Evolutionary conservation across 2,329 filamentous ascomycete genomes (phyloP).

Genomic region (Rachicladosporium sp.): DNA sequence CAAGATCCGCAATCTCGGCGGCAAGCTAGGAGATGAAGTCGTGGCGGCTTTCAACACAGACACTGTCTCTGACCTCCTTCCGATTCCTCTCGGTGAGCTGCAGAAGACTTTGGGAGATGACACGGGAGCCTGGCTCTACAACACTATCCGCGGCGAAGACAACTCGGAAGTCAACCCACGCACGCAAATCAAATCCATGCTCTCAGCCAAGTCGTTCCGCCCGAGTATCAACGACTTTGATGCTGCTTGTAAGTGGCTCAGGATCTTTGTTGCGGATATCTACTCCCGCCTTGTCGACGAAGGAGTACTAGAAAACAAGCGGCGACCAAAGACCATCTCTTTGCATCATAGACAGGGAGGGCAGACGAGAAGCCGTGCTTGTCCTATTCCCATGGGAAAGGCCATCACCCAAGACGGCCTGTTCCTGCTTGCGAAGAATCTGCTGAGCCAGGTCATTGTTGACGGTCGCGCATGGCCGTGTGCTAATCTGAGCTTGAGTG

Average conservation of each 20-base stretch:
- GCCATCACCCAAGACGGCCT: conserved; percentile 59
- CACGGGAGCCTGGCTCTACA: conserved; percentile 74
- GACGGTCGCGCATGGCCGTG: conserved; percentile 84
- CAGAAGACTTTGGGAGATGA: conserved; percentile 71
- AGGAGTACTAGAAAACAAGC: conserved; percentile 74
- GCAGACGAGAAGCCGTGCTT: conserved; percentile 63
- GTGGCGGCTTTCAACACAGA: conserved; percentile 73
- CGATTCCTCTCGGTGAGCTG: conserved; percentile 60
- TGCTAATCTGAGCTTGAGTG: conserved; percentile 74
- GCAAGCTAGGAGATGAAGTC: conserved; percentile 83
- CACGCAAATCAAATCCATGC: conserved; percentile 93
- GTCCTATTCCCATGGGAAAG: conserved; percentile 64
- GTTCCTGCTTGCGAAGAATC: conserved; percentile 61
- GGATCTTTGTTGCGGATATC: conserved; percentile 86
- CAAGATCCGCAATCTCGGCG: conserved; percentile 88
- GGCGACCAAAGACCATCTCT: conserved; percentile 74
- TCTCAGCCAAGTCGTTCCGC: conserved; percentile 89
- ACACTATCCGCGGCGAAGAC: conserved; percentile 75
- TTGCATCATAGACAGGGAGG: conserved; percentile 66
- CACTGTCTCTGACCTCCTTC: conserved; percentile 60
- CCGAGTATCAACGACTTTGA: conserved; percentile 68
- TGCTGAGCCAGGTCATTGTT: conserved; percentile 64
- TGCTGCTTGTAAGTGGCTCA: conserved; percentile 72
- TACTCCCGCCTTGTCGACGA: conserved; percentile 83
- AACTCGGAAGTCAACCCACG: conserved; percentile 76